Evolutionary conservation across 2,329 filamentous ascomycete genomes (phyloP), one percentile per base, ranked within the genome.

Genomic region (Ceratocystis cacaofunesta): DNA sequence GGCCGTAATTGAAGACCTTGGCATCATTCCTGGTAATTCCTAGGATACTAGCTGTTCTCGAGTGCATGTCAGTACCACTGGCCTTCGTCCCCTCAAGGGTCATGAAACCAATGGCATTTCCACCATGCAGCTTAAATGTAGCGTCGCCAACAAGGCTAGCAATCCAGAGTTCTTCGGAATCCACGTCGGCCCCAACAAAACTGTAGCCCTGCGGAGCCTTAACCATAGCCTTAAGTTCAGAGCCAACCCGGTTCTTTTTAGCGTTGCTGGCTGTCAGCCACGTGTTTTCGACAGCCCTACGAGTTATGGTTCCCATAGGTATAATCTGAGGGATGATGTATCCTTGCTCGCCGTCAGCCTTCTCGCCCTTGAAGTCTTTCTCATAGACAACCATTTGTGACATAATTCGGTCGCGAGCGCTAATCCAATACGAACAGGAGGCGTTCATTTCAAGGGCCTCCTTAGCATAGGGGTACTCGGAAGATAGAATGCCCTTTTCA

Each of bases 391-490:
- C 92, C 81, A 97, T 89, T 72, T 99, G 94, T n/a, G 87, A 89
- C 80, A 79, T 92, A 75, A 99, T 99, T 62, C 94, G 82, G 72
- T 96, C 90, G 68, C 94, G 83, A 17, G 94, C 92, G 71, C 90
- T 96, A 70, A 99, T 97, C 94, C 95, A 99, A 75, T 99, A 99
- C 0, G 92, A 97, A 73, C 95, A 99, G 0, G 91, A 96, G 0
- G 94, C 91, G 71, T 99, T 99, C 94, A 99, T 99, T 70, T 97
- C 89, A 55, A 99, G 78, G 0, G 95, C 94, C 73, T 96, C 91
- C 72, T 95, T 97, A 0, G 94, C 94, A 71, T 96, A 92, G 0
- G 85, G 74, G 71, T 88, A 97, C 73, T 96, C 88, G 0, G 92
- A 97, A 0, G 90, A 89, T 2, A 99, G 78, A 0, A 82, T 89